Evolutionary conservation across 2,329 filamentous ascomycete genomes (phyloP).

Genomic region (Zymoseptoria tritici): DNA sequence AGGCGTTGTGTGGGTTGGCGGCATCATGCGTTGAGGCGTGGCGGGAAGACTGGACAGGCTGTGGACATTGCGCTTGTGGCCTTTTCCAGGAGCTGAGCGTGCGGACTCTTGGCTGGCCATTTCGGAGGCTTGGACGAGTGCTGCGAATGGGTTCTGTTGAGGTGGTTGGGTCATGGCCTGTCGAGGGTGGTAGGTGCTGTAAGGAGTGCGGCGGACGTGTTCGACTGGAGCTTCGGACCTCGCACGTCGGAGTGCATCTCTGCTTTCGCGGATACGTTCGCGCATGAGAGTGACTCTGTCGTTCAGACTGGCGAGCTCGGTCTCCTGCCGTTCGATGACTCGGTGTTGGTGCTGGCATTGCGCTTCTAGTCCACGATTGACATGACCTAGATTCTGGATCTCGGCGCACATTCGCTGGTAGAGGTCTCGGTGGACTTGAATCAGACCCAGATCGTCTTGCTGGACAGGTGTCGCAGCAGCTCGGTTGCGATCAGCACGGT

Average conservation of each 20-base stretch:
- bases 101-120: constrained; percentile 63
- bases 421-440: constrained; percentile 40
- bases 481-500: constrained; percentile 61
- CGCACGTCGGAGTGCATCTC: constrained; percentile 67
- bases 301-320: constrained; percentile 59
- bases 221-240: constrained; percentile 11
- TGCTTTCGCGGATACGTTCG: constrained; percentile 78
- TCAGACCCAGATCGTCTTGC: constrained; percentile 33
- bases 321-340: constrained; percentile 69
- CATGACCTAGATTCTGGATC: constrained; percentile 56
- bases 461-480: constrained; percentile 39
- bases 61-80: constrained; percentile 68
- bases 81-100: constrained; percentile 40
- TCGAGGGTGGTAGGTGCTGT: constrained; percentile 29
- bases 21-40: constrained; percentile 57
- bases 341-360: constrained; percentile 68
- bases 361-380: constrained; percentile 56
- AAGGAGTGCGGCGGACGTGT: constrained; percentile 40
- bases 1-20: constrained; percentile 38
- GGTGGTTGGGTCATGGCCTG: constrained; percentile 44
- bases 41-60: constrained; percentile 78
- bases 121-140: constrained; percentile 64
- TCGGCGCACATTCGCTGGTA: constrained; percentile 51
- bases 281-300: constrained; percentile 74
- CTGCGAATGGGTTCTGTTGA: constrained; percentile 53